phyloP scores from a whole-genome alignment of 352 stramenopile species.

The Phytophthora pseudosyringae region DNA sequence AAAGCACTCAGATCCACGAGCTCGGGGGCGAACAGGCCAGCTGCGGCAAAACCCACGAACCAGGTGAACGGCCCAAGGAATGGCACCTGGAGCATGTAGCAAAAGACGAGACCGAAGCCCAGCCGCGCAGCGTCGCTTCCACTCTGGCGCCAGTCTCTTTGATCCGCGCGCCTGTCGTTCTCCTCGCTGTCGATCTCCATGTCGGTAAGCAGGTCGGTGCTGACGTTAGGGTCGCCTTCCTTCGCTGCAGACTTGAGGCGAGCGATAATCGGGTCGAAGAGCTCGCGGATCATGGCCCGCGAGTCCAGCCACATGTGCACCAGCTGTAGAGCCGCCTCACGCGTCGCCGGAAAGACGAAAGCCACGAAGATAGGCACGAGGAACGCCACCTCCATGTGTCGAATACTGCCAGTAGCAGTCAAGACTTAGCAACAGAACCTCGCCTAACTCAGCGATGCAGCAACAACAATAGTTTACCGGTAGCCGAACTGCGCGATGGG shows the following conservation, averaged over 20 bases:
- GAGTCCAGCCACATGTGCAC: conserved; percentile 75
- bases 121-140: conserved; percentile 73
- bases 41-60: conserved; percentile 72
- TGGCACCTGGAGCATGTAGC: conserved; percentile 61
- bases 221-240: conserved; percentile 32
- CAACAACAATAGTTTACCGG: conserved; percentile 37
- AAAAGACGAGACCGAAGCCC: conserved; percentile 71
- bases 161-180: conserved; percentile 29
- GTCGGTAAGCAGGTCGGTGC: conserved; percentile 40
- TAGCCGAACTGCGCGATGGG: conserved; percentile 68
- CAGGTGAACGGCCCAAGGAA: conserved; percentile 72
- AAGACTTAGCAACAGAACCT: conserved; percentile 7
- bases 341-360: conserved; percentile 55
- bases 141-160: conserved; percentile 59
- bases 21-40: conserved; percentile 65
- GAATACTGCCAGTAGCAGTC: conserved; percentile 42
- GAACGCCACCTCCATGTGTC: conserved; percentile 72
- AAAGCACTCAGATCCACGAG: conserved; percentile 88
- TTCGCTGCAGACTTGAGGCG: conserved; percentile 61
- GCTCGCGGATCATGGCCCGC: conserved; percentile 66
- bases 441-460: not conserved
- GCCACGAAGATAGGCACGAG: conserved; percentile 63
- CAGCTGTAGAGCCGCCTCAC: conserved; percentile 47
- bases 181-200: conserved; percentile 41
- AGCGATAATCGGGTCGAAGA: conserved; percentile 74